Evolutionary conservation across 257 asterid species (phyloP), one percentile per base, ranked within the genome.

Genomic region (Primulina eburnea): DNA sequence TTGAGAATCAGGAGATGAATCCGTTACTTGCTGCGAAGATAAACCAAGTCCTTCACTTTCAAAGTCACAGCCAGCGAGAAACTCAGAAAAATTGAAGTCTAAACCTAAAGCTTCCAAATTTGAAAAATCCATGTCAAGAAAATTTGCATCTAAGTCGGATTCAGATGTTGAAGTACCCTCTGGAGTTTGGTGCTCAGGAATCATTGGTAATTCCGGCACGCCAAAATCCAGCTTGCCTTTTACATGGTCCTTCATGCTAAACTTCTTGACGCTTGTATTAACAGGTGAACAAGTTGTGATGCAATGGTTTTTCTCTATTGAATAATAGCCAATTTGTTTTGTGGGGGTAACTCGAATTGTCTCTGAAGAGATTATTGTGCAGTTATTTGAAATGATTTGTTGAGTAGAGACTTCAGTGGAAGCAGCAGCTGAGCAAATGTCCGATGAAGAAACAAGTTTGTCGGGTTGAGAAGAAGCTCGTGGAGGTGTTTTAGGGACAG

Each of bases 191-290:
- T 77, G 75, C 76, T 86, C 90, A 28, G 85, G 65, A 60, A 78
- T 75, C 62, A 71, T 56, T 20, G 87, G 89, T 75, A 74, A 74
- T 43, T 91, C 92, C 29, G 84, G 76, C 68, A 87, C 70, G 64
- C 86, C 96, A 77, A 94, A 91, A 77, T 94, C 90, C 60, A 94
- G 82, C 88, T 91, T 88, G 67, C 96, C 92, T 73, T 89, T 89
- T 38, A 88, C 95, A 68, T 89, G 91, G 59, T 90, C 96, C 85
- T 85, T 87, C 53, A 60, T 69, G 71, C 56, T 78, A 63, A 83
- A 75, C 75, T 88, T 83, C 81, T 69, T 83, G 74, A 55, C 18
- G 73, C 70, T 85, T 65, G 87, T 28, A 84, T 87, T 88, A 50
- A 75, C 67, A 2, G 99, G 99, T 18, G 97, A 94, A 73, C 86